Conservation (phyloP, 257 asterid species). For the Ehretia macrophylla region DNA sequence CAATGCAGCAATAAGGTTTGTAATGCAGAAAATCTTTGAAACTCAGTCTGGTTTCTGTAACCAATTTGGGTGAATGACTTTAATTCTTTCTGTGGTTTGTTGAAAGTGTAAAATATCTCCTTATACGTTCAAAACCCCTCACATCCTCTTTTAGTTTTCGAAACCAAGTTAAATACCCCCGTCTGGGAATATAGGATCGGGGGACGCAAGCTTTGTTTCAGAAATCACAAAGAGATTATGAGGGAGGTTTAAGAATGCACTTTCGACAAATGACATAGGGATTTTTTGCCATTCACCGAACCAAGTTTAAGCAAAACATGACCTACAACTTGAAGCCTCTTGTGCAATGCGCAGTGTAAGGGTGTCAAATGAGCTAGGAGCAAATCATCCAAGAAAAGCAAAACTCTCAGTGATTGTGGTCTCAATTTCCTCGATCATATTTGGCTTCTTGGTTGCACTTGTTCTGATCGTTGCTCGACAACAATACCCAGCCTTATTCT, state of each 20-base stretch:
- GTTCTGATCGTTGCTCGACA: slow-evolving; percentile 21
- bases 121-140: too few species aligned
- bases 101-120: too few species aligned
- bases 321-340: not conserved
- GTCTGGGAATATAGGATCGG: too few species aligned
- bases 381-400: slow-evolving; percentile 33
- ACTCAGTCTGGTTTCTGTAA: not conserved
- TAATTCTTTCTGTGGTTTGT: too few species aligned
- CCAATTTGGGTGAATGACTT: too few species aligned
- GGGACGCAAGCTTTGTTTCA: too few species aligned
- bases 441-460: slow-evolving; percentile 29
- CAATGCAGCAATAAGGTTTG: slow-evolving; percentile 46
- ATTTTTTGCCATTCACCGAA: not conserved
- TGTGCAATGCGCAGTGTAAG: slow-evolving; percentile 36
- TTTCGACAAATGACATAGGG: not conserved
- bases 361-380: slow-evolving; percentile 52
- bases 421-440: slow-evolving; percentile 26
- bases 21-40: not conserved
- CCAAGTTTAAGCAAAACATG: not conserved
- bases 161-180: too few species aligned
- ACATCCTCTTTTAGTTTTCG: too few species aligned
- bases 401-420: slow-evolving; percentile 37
- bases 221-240: too few species aligned
- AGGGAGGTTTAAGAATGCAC: too few species aligned
- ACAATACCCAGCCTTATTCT: slow-evolving; percentile 39